Base-by-base conservation (phyloP, 2,329 filamentous ascomycete species). In the Arthrobotrys musiformis region DNA sequence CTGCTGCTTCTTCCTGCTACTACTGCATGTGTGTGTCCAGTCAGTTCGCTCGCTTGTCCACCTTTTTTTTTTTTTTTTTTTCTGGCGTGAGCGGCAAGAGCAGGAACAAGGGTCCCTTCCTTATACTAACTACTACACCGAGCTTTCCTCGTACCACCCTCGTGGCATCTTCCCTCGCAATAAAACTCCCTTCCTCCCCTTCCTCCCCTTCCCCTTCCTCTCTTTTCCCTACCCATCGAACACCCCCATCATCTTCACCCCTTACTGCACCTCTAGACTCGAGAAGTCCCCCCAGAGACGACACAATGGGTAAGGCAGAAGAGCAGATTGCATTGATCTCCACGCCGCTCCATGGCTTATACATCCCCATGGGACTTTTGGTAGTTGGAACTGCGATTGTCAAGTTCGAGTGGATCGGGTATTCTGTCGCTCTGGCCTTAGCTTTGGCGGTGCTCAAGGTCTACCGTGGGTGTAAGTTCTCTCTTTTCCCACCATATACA, bases 321-420 rank as follows among this genome's bases (percentile, higher is more conserved):
- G 37, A 73, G 35, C 61, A 78, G 40, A 46, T 78, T 52, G 74
- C 74, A 30, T 73, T 78, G 56, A 69, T 78, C 46, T 78, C 74
- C 19, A 81, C 80, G 19, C 80, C 80, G 44, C 78, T 81, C 17
- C 80, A 93, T 84, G 92, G 91, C 82, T 89, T 96, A 81, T 93
- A 94, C 84, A 90, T 96, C 82, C 93, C 94, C 79, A 91, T 90
- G n/a, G 89, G 87, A 75, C 88, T 97, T 37, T 85, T 97, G 76
- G 86, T 97, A 76, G 84, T 93, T 63, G 93, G 93, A 81, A 90
- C 89, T 48, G 87, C 89, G 79, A 91, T 96, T 81, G 86, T 93
- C 81, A 96, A 96, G 88, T 87, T 85, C 79, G 91, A 94, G 84
- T 95, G 89, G 88, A 83, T 90, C 24, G 88, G 89, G 3, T 92